Base-by-base conservation (phyloP, 352 stramenopile species). In the Aphanomyces astaci region DNA sequence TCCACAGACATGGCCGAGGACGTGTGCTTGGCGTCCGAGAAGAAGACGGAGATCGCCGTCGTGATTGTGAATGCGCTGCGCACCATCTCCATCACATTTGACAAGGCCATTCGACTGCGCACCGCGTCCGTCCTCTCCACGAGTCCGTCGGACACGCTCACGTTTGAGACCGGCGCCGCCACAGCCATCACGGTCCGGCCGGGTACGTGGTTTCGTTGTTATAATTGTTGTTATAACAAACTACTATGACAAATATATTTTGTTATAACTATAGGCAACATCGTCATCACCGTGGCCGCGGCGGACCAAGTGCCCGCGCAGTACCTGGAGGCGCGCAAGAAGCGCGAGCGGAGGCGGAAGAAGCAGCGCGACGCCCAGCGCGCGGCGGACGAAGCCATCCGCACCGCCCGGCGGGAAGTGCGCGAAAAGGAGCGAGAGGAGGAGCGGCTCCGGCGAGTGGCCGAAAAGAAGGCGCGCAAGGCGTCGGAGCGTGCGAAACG, bases 401-500 rank as follows among this genome's bases (percentile, higher is more conserved):
- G 84, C 27, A 80, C 82, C 0, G 75, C 85, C 28, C 82, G 87
- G 31, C 83, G 90, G 51, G 84, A 86, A 11, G 72, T 88, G 28
- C 79, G 84, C 10, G 75, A 89, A 5, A 71, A 74, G 5, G 76
- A 88, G 62, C 81, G 87, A 19, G 87, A 95, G 70, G 77, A 77
- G 0, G 85, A 94, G 66, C 85, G 87, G 22, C 49, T 91, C 36
- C 81, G 80, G 4, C 87, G 87, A 24, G 84, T 95, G 1, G 84
- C 85, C 0, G 84, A 94, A 54, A 90, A 90, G 65, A 95, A 95
- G 66, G 80, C 87, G n/a, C 92, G 92, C 55, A 95, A 95, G 55
- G 82, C 84, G 52, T 77, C 81, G 0, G 87, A 94, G 51, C 84
- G 84, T 43, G 85, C 24, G 13, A 78, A 79, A 1, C 84, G 80